Evolutionary conservation across 1,284 basidiomycete species (phyloP), one percentile per base, ranked within the genome.

Genomic region (Quambalaria eucalypti): DNA sequence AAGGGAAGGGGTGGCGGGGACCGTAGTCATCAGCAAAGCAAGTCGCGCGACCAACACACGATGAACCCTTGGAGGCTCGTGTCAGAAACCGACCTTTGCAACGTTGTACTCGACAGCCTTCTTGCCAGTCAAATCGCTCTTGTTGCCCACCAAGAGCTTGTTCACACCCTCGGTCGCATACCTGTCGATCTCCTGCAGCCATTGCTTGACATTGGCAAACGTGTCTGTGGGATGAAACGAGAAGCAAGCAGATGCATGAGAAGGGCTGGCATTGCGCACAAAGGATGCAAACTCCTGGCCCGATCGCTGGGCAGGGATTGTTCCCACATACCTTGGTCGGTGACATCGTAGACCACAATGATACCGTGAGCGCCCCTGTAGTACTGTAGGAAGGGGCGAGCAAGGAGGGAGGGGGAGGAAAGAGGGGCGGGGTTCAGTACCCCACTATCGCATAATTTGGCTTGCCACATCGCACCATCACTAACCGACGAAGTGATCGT

Each of bases 101-200:
- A 87, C 87, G 60, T 85, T 87, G 78, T 97, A 96, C 77, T 97
- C 95, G 64, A 99, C 93, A 51, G 95, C 92, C 82, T 97, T 98
- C 86, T 98, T 98, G 81, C 85, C 86, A 40, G 90, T 90, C 76
- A 97, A 81, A 80, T 98, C 93, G 50, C 87, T 90, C 82, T 98
- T 98, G 83, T 97, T 98, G 62, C 93, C 93, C 56, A 98, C 90
- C 51, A 98, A 83, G 49, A 98, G 79, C 81, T 96, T 96, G 84
- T 96, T 96, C 60, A 98, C 93, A 54, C 93, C 95, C 78, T 98
- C 95, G 50, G 90, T 92, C 59, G 95, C 95, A 78, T 98, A 97
- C 73, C 93, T 86, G 80, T 98, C 95, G 73, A 98, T 98, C 79
- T 99, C 93, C 77, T 95, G 91, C 57, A 98, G 83, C 95, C 95